Conservation (phyloP, 139 green algal genomes). For the Spirogloea muscicola region DNA sequence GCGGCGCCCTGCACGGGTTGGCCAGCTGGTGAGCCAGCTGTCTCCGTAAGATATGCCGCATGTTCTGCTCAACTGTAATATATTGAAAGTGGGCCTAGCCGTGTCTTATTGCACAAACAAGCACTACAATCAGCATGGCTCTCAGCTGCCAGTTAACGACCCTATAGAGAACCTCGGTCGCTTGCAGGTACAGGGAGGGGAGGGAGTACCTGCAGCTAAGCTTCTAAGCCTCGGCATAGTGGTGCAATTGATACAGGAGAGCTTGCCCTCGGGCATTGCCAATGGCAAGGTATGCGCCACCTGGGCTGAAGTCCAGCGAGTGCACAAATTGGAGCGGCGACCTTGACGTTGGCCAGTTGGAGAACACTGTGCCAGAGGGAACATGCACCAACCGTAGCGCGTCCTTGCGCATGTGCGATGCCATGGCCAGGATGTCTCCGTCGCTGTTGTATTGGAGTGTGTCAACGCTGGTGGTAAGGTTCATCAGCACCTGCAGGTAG, state of each 20-base stretch:
- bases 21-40: too few relatives aligned
- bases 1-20: too few relatives aligned
- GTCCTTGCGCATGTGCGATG: conserved; percentile 77
- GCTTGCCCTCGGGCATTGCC: conserved; percentile 81
- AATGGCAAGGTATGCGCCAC: conserved; percentile 76
- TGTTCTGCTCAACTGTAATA: too few relatives aligned
- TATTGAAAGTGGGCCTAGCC: too few relatives aligned
- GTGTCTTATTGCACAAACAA: too few relatives aligned
- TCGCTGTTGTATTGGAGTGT: conserved; percentile 78
- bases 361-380: conserved; percentile 74
- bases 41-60: too few relatives aligned
- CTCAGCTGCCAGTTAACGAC: too few relatives aligned
- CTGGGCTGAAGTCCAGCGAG: conserved; percentile 73
- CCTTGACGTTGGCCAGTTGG: conserved; percentile 84
- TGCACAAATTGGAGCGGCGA: conserved; percentile 86
- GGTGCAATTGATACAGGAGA: conserved; percentile 86
- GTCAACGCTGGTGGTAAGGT: conserved; percentile 82
- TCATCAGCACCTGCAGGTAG: conserved; percentile 55
- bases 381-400: conserved; percentile 84
- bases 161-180: too few relatives aligned
- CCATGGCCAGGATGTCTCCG: conserved; percentile 65
- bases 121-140: too few relatives aligned
- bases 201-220: too few relatives aligned
- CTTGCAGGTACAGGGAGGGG: too few relatives aligned
- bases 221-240: conserved; percentile 57